phyloP scores from a whole-genome alignment of 177 flowering plant species.

The Tripterygium wilfordii region DNA sequence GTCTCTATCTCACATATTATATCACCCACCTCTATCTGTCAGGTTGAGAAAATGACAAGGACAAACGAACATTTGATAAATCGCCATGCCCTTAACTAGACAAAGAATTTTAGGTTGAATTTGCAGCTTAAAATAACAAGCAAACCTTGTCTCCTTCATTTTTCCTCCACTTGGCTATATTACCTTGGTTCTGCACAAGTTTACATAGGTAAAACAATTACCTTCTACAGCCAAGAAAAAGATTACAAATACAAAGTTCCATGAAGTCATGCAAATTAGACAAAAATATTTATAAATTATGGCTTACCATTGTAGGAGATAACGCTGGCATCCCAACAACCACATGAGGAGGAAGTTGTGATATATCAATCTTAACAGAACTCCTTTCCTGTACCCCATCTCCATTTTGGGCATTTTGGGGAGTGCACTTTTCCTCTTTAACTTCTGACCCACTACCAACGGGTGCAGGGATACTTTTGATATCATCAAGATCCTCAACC shows the following conservation, averaged over 20 bases:
- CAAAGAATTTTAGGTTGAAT: background rate
- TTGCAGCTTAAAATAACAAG: conserved; percentile 2
- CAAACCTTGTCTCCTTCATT: conserved; percentile 96
- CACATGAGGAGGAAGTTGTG: conserved; percentile 48
- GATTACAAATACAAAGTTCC: too few species aligned
- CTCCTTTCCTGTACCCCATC: conserved; percentile 20
- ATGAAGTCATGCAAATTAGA: background rate
- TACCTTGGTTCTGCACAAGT: conserved; percentile 73
- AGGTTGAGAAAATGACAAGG: conserved; percentile 10
- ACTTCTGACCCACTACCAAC: conserved; percentile 24
- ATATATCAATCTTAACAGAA: conserved; percentile 24
- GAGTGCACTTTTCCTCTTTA: conserved; percentile 23
- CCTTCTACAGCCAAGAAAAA: too few species aligned
- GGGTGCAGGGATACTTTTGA: conserved; percentile 37
- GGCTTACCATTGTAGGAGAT: conserved; percentile 91
- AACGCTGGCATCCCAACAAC: conserved; percentile 90
- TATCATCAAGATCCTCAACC: conserved; percentile 61
- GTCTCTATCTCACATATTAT: conserved; percentile 94
- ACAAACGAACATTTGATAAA: conserved; percentile 2
- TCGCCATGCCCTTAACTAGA: background rate
- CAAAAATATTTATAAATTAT: background rate
- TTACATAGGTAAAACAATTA: background rate
- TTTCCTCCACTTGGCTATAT: conserved; percentile 78
- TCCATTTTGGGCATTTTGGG: conserved; percentile 12
- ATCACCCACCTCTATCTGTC: conserved; percentile 93